Evolutionary conservation across 495 filamentous ascomycete genomes (phyloP), one percentile per base, ranked within the genome.

Genomic region (Neurospora cerealis): DNA sequence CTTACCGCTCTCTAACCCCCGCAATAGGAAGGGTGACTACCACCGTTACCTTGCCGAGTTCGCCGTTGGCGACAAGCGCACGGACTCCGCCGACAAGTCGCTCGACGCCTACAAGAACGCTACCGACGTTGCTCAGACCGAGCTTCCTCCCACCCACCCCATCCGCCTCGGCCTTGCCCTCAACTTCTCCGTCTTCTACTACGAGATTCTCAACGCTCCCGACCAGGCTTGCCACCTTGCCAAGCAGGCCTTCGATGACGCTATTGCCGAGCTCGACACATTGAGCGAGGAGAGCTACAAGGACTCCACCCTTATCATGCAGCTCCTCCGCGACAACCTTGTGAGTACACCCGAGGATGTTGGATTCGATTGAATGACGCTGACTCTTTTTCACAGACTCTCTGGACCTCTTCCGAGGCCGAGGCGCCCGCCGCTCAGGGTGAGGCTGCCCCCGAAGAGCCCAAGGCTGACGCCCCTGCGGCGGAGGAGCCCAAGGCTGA

Each of bases 141-240:
- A 98, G 83, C 92, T 99, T 76, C 94, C 96, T 73, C 96, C 96
- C 72, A 99, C 96, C 71, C 96, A 99, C 89, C 96, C 96, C 82
- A 99, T 99, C 88, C 96, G 96, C 79, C 94, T 99, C 70, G 96
- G 96, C 81, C 91, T 99, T 77, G 96, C 96, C 80, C 91, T 98
- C 71, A 99, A 99, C 93, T 98, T 99, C 89, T 99, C 96, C 62
- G 96, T 99, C 80, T 99, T 99, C 89, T 98, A 99, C 91, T 99
- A 99, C 82, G 96, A 99, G 88, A 99, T 99, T 84, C 88, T 98
- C 79, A 99, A 98, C 88, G 96, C 96, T 28, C 96, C 96, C 74
- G 96, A 99, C 84, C 95, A 96, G 85, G 96, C 96, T 78, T 98
- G 96, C 90, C 96, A 98, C 82, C 92, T 99, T 75, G 96, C 96